phyloP scores from a whole-genome alignment of 2,329 filamentous ascomycete species.

The Colletotrichum sp. region DNA sequence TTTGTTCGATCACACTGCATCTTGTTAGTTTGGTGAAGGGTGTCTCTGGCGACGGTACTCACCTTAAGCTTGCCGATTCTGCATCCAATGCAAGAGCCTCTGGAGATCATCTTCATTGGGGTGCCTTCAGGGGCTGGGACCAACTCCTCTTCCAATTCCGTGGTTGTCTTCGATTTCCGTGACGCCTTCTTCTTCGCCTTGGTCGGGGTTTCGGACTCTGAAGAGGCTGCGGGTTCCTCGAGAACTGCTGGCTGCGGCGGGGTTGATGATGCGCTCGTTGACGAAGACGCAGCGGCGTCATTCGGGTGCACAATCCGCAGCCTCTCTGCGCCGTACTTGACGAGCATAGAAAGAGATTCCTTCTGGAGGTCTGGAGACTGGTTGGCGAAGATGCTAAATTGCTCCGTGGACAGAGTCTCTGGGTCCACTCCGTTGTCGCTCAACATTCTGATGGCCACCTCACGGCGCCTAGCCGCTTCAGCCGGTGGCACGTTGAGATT shows the following conservation, averaged over 20 bases:
- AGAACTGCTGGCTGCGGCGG: slow-evolving; percentile 19
- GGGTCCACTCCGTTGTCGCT: slow-evolving; percentile 54
- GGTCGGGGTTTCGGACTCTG: slow-evolving; percentile 1
- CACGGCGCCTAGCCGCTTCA: slow-evolving; percentile 55
- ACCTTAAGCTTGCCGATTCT: slow-evolving; percentile 44
- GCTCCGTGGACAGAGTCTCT: slow-evolving; percentile 55
- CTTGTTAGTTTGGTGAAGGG: slow-evolving; percentile 19
- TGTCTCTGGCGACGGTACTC: not conserved
- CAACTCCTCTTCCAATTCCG: not conserved
- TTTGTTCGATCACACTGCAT: slow-evolving; percentile 44
- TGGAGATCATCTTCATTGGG: slow-evolving; percentile 23
- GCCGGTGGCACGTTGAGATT: slow-evolving; percentile 37
- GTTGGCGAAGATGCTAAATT: slow-evolving; percentile 65
- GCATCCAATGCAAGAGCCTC: slow-evolving; percentile 41
- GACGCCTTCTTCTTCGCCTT: slow-evolving; percentile 17
- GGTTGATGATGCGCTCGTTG: slow-evolving; percentile 28
- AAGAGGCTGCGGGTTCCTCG: slow-evolving; percentile 10
- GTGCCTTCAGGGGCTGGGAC: not conserved
- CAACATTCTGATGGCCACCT: slow-evolving; percentile 54
- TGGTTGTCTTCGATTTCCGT: slow-evolving; percentile 9
- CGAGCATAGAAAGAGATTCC: slow-evolving; percentile 61
- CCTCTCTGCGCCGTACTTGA: slow-evolving; percentile 61
- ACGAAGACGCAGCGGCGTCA: slow-evolving; percentile 31
- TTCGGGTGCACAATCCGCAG: slow-evolving; percentile 61
- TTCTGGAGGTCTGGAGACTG: slow-evolving; percentile 61